Evolutionary conservation across 2,329 filamentous ascomycete genomes (phyloP), one percentile per base, ranked within the genome.

Genomic region (Ceratocystis eucalypticola): DNA sequence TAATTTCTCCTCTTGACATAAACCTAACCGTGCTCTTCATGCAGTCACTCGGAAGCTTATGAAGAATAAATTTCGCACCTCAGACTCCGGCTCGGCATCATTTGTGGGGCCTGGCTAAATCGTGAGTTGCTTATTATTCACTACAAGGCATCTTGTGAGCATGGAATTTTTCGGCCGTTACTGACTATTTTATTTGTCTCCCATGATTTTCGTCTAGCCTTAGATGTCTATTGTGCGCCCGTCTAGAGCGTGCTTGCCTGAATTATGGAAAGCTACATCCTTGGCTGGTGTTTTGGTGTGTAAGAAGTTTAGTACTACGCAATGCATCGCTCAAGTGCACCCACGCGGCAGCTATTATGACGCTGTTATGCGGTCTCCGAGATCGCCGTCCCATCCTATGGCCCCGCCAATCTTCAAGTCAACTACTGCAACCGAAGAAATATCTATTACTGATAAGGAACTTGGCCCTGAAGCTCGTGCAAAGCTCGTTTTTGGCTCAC

Each of bases 401-500:
- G 62, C 59, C 22, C 28, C 62, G 12, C 64, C 64, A 59, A 45
- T 46, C 10, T 30, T 41, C n/a, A 17, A 62, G 30, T 3, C 55
- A 8, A 20, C 55, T 70, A 4, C 69, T 71, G 5, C 45, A 63
- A 2, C 46, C 30, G 65, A 71, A 1, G 65, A 72, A 61, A 71
- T 74, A 20, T 71, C 76, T 44, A 71, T 71, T 17, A 77, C 78
- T 2, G 77, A 77, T 65, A 78, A 80, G 2, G 75, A 78, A 20
- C 48, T 66, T 15, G 80, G 80, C 62, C 79, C 77, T 17, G 73
- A 84, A 70, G 79, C 84, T 65, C 81, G 79, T 48, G 79, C 84
- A 25, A 78, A 84, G 57, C 84, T 95, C 71, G 82, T 96, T 41
- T 96, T 99, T 72, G 91, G 91, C 22, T 88, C 89, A 6, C 84